Evolutionary conservation across 768 basidiomycete species (phyloP), one percentile per base, ranked within the genome.

Genomic region (Scleroderma citrinum): DNA sequence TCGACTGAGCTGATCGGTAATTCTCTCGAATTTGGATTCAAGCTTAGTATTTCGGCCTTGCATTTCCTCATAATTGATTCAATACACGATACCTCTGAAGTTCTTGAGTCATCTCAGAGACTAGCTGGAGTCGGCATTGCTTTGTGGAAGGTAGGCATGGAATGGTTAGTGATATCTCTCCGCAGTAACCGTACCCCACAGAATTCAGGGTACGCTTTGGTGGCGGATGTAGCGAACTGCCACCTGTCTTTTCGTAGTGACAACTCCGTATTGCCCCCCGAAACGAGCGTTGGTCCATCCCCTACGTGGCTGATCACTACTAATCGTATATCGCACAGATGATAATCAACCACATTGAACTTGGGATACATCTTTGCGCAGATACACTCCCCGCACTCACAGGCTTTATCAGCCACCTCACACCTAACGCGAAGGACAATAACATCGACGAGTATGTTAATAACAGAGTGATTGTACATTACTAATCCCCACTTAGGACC

Each of bases 311-410:
- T 13, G 38, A 48, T 31, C 30, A 17, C 37, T 23, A 38, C 30
- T 48, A 45, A 53, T 40, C 32, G 29, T 43, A 21, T 34, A 17
- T 40, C 13, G 24, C n/a, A 36, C 46, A 90, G 89, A 66, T 87
- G 20, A 56, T 67, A n/a, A 62, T 87, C 21, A 72, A 81, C 45
- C 73, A 68, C 13, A 67, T 81, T 31, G 69, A 67, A 16, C 63
- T 91, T 5, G 74, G 74, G 35, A 55, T 89, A 38, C 83, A 86
- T 60, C 71, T 90, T 21, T 90, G 87, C 59, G 89, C 91, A 11
- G 90, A 92, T 63, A 87, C 88, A 1, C 66, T 85, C 47, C 66
- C 72, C 7, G 77, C 80, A 1, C 65, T 92, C 24, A 69, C 75
- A 1, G 71, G 75, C 5, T 80, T 90, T 57, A 71, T 75, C 29